Base-by-base conservation (phyloP, 306 rosid genomes). In the Glycine tomentella region DNA sequence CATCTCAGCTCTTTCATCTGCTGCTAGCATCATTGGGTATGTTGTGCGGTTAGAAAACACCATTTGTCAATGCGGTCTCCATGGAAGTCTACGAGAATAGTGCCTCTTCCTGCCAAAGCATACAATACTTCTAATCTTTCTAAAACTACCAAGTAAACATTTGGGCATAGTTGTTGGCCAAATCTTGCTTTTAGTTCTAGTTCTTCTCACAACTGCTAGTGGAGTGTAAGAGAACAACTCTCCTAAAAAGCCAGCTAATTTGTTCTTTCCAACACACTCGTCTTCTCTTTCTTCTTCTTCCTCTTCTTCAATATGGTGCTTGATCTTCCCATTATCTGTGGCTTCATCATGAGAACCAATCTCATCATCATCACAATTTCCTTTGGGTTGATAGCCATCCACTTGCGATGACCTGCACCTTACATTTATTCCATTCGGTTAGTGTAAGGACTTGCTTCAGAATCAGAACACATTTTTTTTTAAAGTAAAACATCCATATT, bases 101-200 rank as follows among this genome's bases (percentile, higher is more conserved):
- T 75, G 87, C 84, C 85, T 87, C 14, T 72, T 86, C 49, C 87
- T 82, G 57, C 88, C 90, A 71, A 82, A 67, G 79, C 52, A 77
- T 52, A 93, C 69, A 49, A 91, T 56, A 81, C 87, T 90, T 78
- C 83, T 73, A 38, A 90, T 77, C 86, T 90, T 93, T 81, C 88
- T 87, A 66, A 91, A 84, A 84, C 97, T 88, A 20, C 84, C 82
- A 59, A 91, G 11, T 57, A 95, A 80, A 80, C 95, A 84, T 57
- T 77, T 80, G 33, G 88, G 85, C 61, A 84, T 51, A 15, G 75
- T 81, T 3, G 87, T 45, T 40, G 93, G 84, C 55, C 25, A 48
- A 16, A 86, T 70, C 81, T 72, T 53, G 71, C 81, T 64, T 69
- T 51, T 72, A 38, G 76, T 63, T 74, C 81, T 74, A 33, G 56